Evolutionary conservation across 176 grass and related monocot genomes (phyloP).

Genomic region (Calamus simplicifolius): DNA sequence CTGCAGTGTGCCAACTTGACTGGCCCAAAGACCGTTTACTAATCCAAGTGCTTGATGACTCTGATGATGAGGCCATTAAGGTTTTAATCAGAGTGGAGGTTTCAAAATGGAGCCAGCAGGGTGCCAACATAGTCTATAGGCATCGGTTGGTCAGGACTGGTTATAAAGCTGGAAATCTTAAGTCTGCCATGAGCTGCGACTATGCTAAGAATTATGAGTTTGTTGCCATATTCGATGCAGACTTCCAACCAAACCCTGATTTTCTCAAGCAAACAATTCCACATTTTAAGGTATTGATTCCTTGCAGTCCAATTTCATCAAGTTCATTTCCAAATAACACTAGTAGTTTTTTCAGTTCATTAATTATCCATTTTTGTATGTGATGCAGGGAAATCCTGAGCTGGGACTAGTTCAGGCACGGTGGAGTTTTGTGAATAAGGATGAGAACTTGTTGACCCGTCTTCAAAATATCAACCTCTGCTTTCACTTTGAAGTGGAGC

Average conservation of each 20-base stretch:
- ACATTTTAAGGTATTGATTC: constrained; percentile 53
- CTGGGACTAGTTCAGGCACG: constrained; percentile 63
- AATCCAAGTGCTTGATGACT: constrained; percentile 83
- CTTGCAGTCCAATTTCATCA: neutral
- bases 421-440: constrained; percentile 75
- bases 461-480: constrained; percentile 77
- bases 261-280: constrained; percentile 73
- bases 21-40: constrained; percentile 62
- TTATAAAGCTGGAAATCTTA: constrained; percentile 83
- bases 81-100: constrained; percentile 54
- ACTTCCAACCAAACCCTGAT: constrained; percentile 71
- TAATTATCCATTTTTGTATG: neutral
- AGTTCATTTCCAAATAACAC: no score
- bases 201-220: constrained; percentile 72
- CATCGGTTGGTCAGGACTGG: constrained; percentile 58
- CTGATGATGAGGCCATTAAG: constrained; percentile 47
- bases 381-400: constrained; percentile 55
- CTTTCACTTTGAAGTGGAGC: constrained; percentile 86
- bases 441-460: constrained; percentile 63
- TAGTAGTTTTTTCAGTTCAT: no score
- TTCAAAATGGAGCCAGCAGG: constrained; percentile 56
- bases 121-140: constrained; percentile 59
- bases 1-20: constrained; percentile 45
- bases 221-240: constrained; percentile 74
- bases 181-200: constrained; percentile 75